Evolutionary conservation across 345 rosid genomes (phyloP), one percentile per base, ranked within the genome.

Genomic region (Leavenworthia alabamica): DNA sequence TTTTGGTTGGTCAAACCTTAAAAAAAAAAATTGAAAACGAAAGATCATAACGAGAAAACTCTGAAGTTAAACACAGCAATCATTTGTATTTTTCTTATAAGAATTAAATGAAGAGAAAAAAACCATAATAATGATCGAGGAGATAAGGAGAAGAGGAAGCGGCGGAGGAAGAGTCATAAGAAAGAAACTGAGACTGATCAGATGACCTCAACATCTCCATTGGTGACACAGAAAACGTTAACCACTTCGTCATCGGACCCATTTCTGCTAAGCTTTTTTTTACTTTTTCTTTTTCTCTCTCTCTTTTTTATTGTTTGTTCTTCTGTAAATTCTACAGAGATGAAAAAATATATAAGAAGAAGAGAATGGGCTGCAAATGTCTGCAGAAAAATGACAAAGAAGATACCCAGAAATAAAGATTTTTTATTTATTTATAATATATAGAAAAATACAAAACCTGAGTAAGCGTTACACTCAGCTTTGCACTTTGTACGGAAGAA

Each of bases 221-320:
- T 60, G 97, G 94, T 77, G 97, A 86, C 23, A 81, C 89, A 52
- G 98, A 89, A 79, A 92, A 92, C 31, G 94, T 86, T 32, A 92
- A 88, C 97, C 94, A 89, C 75, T 93, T 85, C 36, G 83, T 90
- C 70, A 78, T 84, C 65, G 86, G 86, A 62, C 85, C 86, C 86
- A 83, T 84, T 67, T n/a, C n/a, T n/a, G n/a, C n/a, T 10, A 62
- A 54, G 15, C 26, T 32, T 3, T 40, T 27, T 11, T 39, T 39
- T 19, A 6, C 53, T 45, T 13, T 47, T 59, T 60, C 37, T 27
- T 11, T 39, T 39, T 42, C 55, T 68, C 32, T 44, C 61, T 60
- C 41, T 44, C 33, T 52, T 23, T 17, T 4, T 28, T 33, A 0
- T 23, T 17, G 6, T n/a, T 42, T 19, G 7, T 47, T 51, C 43